Conservation (phyloP, 805 yeast genomes). For the Sugiyamaella chiloensis region DNA sequence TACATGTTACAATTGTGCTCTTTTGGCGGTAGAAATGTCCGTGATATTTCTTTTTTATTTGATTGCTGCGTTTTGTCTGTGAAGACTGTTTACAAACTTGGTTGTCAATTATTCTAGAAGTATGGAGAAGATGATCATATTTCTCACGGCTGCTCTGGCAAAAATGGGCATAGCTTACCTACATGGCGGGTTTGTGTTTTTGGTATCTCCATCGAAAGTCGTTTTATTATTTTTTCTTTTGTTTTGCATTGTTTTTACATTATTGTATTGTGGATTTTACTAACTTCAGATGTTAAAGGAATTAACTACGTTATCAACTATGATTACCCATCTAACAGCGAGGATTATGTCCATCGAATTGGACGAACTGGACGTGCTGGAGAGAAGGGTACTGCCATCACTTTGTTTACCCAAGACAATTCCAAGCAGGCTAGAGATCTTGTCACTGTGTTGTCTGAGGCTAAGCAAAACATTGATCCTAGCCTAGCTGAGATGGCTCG, state of each 20-base stretch:
- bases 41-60: slow-evolving; percentile 4
- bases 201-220: too few relatives aligned
- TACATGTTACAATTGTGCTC: slow-evolving; percentile 4
- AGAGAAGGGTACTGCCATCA: slow-evolving; percentile 89
- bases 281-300: slow-evolving; percentile 85
- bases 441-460: slow-evolving; percentile 88
- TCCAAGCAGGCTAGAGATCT: slow-evolving; percentile 86
- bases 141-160: too few relatives aligned
- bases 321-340: slow-evolving; percentile 97
- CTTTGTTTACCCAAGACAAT: slow-evolving; percentile 87
- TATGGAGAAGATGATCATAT: background rate
- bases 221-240: background rate
- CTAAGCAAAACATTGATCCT: slow-evolving; percentile 85
- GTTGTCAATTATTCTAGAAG: background rate
- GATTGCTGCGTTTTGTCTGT: background rate
- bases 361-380: slow-evolving; percentile 99
- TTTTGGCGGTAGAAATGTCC: background rate
- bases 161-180: too few relatives aligned
- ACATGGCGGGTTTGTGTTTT: too few relatives aligned
- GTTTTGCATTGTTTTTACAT: background rate
- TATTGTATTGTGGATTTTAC: background rate
- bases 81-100: background rate
- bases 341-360: slow-evolving; percentile 97
- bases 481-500: slow-evolving; percentile 73
- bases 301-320: slow-evolving; percentile 88